phyloP scores from a whole-genome alignment of 768 basidiomycete genomes.

The Vararia minispora region DNA sequence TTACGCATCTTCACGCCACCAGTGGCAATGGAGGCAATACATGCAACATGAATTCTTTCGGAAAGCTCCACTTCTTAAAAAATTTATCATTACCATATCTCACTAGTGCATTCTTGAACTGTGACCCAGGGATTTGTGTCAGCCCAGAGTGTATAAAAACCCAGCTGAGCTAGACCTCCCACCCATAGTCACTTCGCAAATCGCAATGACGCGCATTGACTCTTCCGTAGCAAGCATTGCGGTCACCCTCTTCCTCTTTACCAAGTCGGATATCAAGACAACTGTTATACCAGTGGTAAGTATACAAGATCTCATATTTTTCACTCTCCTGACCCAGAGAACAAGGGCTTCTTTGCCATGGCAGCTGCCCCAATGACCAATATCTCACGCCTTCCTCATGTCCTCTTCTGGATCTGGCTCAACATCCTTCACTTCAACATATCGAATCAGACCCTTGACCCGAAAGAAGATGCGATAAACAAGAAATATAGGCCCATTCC shows the following conservation, averaged over 20 bases:
- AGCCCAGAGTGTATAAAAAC: too few species aligned
- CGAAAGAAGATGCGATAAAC: constrained; percentile 20
- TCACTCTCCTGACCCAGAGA: not conserved
- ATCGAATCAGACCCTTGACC: constrained; percentile 20
- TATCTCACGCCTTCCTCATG: constrained; percentile 4
- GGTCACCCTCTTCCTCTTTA: constrained; percentile 19
- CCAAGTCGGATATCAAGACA: constrained; percentile 17
- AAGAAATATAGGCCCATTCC: constrained; percentile 24
- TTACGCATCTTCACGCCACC: too few species aligned
- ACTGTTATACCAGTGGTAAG: constrained; percentile 17
- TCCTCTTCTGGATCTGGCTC: constrained; percentile 22
- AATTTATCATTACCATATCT: too few species aligned
- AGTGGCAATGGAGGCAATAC: too few species aligned
- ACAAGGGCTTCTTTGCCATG: constrained; percentile 12
- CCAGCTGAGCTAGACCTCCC: too few species aligned
- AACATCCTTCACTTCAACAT: constrained; percentile 20
- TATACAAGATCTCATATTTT: not conserved
- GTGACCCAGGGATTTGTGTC: too few species aligned
- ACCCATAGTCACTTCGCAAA: too few species aligned
- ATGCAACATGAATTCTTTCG: too few species aligned
- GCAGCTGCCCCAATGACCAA: constrained; percentile 11
- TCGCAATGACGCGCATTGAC: too few species aligned
- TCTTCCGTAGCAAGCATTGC: too few species aligned
- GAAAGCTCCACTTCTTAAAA: too few species aligned
- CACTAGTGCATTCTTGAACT: too few species aligned